These are phyloP conservation scores for Sporothrix protearum DNA, from an alignment of 2,329 filamentous ascomycete genomes.

Conservation along the genomic window DNA sequence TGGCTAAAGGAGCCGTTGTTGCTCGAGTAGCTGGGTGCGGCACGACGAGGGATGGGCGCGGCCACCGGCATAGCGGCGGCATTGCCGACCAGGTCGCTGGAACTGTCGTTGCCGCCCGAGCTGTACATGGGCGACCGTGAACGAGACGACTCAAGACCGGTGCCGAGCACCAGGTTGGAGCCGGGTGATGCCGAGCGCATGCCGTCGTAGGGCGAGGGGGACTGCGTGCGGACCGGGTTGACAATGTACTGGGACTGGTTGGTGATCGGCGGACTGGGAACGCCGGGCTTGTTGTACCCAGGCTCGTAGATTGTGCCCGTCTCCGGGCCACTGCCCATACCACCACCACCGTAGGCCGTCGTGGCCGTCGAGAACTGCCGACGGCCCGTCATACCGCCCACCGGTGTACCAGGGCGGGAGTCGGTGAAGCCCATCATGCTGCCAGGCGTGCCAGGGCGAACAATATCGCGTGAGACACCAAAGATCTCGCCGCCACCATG, in stretches of 20 bases:
- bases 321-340: constrained; percentile 6
- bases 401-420: constrained; percentile 52
- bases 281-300: constrained; percentile 27
- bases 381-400: constrained; percentile 36
- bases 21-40: neutral
- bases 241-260: constrained; percentile 14
- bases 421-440: constrained; percentile 44
- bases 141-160: constrained; percentile 33
- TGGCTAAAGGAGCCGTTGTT: neutral
- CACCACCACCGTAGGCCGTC: constrained; percentile 12
- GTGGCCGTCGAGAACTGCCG: constrained; percentile 27
- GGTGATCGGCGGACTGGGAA: constrained; percentile 20
- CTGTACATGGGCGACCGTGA: constrained; percentile 49
- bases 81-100: constrained; percentile 50
- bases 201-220: constrained; percentile 22
- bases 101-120: constrained; percentile 48
- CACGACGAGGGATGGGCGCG: neutral
- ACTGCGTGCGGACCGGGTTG: constrained; percentile 20
- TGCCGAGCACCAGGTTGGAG: constrained; percentile 30
- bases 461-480: constrained; percentile 56
- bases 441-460: constrained; percentile 59
- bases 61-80: constrained; percentile 52
- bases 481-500: constrained; percentile 73
- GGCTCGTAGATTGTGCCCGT: constrained; percentile 26
- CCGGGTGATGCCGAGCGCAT: constrained; percentile 24